Evolutionary conservation across 2,329 filamentous ascomycete species (phyloP).

Genomic region (Rachicladosporium sp.): DNA sequence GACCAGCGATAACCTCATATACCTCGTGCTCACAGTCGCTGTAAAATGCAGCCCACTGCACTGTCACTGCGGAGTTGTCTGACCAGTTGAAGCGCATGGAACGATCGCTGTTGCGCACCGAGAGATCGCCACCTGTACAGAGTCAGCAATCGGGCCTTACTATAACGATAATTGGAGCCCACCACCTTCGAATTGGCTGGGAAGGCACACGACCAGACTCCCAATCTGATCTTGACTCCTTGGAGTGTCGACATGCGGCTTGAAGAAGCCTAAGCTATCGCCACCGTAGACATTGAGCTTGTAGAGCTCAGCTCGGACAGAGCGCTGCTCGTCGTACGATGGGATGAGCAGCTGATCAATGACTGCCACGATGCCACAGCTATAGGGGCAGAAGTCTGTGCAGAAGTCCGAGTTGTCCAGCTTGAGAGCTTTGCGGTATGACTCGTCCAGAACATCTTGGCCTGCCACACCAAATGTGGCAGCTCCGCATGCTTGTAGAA

Average conservation of each 20-base stretch:
- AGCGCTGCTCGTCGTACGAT: conserved; percentile 5
- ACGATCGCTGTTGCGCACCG: conserved; percentile 30
- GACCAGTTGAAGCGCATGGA: conserved; percentile 33
- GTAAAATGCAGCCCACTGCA: conserved; percentile 42
- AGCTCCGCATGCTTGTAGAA: conserved; percentile 21
- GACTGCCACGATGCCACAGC: conserved; percentile 40
- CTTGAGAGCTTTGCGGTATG: conserved; percentile 41
- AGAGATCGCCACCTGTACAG: conserved; percentile 30
- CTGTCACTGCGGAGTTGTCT: neutral
- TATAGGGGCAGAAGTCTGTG: conserved; percentile 39
- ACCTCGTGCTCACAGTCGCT: conserved; percentile 43
- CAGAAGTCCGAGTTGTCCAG: conserved; percentile 36
- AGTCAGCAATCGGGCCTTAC: no score
- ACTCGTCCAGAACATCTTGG: conserved; percentile 39
- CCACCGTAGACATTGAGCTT: conserved; percentile 39
- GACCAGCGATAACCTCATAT: conserved; percentile 36
- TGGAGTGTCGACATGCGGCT: conserved; percentile 19
- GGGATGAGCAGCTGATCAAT: conserved; percentile 37
- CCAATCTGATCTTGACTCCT: conserved; percentile 13
- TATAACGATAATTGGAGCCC: no score
- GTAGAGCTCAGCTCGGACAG: conserved; percentile 41
- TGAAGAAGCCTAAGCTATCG: conserved; percentile 12
- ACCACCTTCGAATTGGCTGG: conserved; percentile 5
- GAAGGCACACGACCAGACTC: conserved; percentile 15
- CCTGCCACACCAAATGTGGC: conserved; percentile 38